Evolutionary conservation across 441 rosid species (phyloP).

Genomic region (Brassica balearica): DNA sequence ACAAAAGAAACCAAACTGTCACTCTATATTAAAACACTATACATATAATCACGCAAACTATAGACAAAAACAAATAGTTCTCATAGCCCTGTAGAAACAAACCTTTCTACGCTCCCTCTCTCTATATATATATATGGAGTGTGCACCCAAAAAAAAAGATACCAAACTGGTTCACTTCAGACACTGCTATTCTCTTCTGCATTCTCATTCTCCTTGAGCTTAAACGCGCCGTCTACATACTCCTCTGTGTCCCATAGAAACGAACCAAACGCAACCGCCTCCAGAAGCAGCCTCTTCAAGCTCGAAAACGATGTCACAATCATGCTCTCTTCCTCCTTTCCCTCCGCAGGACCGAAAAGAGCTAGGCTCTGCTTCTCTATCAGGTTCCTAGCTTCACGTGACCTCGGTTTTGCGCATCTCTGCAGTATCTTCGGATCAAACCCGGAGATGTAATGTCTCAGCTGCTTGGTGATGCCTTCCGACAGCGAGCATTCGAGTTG

Average conservation of each 20-base stretch:
- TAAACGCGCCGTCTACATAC: conserved; percentile 62
- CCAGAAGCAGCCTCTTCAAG: conserved; percentile 81
- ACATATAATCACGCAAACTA: conserved; percentile 22
- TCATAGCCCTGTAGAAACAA: background rate
- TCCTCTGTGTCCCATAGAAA: conserved; percentile 92
- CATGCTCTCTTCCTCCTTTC: conserved; percentile 53
- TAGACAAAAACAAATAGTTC: background rate
- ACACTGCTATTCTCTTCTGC: conserved; percentile 42
- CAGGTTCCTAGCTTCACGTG: conserved; percentile 63
- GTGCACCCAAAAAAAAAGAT: conserved; percentile 23
- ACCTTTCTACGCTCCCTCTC: conserved; percentile 9
- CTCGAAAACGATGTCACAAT: conserved; percentile 73
- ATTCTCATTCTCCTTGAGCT: conserved; percentile 59
- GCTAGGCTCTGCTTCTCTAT: conserved; percentile 73
- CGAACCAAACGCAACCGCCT: conserved; percentile 89
- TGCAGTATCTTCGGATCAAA: conserved; percentile 73
- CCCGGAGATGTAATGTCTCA: conserved; percentile 66
- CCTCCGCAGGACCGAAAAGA: conserved; percentile 63
- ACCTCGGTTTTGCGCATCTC: conserved; percentile 72
- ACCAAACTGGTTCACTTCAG: background rate
- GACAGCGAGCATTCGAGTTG: conserved; percentile 60
- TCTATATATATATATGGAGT: background rate
- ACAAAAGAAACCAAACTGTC: conserved; percentile 17
- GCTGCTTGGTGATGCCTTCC: conserved; percentile 25
- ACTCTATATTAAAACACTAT: conserved; percentile 8